Conservation (phyloP, 192 early-diverging fungal genomes). For the Coemansia sp. region DNA sequence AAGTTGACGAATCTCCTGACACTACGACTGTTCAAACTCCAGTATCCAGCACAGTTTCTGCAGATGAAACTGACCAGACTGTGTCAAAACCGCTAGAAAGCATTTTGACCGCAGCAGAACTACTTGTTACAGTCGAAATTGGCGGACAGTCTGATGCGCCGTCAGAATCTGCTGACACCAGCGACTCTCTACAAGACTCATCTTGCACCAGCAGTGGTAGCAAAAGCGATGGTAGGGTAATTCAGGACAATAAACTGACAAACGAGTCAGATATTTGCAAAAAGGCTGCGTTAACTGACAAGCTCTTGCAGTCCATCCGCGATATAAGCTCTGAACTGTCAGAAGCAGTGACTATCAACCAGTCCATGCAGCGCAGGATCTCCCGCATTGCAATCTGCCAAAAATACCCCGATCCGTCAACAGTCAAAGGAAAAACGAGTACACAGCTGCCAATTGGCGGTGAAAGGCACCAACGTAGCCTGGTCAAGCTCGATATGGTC, state of each 20-base stretch:
- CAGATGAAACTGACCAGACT: background rate
- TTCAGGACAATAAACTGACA: background rate
- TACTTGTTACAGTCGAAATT: background rate
- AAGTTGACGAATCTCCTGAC: background rate
- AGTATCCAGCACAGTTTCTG: background rate
- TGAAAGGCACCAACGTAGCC: background rate
- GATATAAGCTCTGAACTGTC: background rate
- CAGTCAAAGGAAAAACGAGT: background rate
- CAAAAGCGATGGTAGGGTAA: background rate
- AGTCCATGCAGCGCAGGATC: background rate
- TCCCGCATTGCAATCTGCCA: background rate
- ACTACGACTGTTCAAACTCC: background rate
- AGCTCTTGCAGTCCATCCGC: background rate
- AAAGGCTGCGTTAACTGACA: slow-evolving; percentile 4
- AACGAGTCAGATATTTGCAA: background rate
- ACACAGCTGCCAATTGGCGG: background rate
- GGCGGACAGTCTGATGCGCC: background rate
- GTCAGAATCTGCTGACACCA: background rate
- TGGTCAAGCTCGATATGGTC: background rate
- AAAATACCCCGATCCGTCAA: background rate
- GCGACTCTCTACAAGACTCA: background rate
- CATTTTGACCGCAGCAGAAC: background rate
- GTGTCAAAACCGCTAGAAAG: background rate
- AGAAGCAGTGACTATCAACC: background rate
- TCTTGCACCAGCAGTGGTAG: background rate